phyloP scores from a whole-genome alignment of 140 eudicot genomes.

The Anethum foeniculum region DNA sequence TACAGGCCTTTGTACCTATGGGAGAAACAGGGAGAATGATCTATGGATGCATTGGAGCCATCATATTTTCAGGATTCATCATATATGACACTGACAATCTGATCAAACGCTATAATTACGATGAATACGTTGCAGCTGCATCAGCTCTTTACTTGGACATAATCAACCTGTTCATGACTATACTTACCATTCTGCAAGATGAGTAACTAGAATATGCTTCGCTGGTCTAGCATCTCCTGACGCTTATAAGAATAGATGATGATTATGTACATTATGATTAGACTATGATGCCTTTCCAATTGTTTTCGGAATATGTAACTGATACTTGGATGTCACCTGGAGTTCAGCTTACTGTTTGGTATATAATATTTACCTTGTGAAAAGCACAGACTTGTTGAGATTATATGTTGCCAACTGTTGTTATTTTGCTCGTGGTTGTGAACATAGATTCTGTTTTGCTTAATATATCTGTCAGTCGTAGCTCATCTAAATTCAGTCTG shows the following conservation, averaged over 20 bases:
- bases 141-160: conserved; percentile 54
- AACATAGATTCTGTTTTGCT: not conserved
- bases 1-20: conserved; percentile 40
- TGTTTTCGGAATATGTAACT: not conserved
- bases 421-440: not conserved
- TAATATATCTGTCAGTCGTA: not conserved
- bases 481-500: not conserved
- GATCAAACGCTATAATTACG: conserved; percentile 59
- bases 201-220: not conserved
- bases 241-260: not conserved
- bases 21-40: conserved; percentile 41
- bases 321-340: not conserved
- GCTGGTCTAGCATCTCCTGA: not conserved
- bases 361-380: not conserved
- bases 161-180: conserved; percentile 40
- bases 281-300: not conserved
- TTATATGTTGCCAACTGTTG: not conserved
- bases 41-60: conserved; percentile 47
- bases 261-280: not conserved
- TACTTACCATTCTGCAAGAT: not conserved
- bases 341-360: not conserved
- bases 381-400: not conserved
- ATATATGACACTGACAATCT: conserved; percentile 70
- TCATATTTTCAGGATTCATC: conserved; percentile 65
- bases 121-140: conserved; percentile 61